phyloP scores from a whole-genome alignment of 129 eudicot species.

The Flaveria bidentis region DNA sequence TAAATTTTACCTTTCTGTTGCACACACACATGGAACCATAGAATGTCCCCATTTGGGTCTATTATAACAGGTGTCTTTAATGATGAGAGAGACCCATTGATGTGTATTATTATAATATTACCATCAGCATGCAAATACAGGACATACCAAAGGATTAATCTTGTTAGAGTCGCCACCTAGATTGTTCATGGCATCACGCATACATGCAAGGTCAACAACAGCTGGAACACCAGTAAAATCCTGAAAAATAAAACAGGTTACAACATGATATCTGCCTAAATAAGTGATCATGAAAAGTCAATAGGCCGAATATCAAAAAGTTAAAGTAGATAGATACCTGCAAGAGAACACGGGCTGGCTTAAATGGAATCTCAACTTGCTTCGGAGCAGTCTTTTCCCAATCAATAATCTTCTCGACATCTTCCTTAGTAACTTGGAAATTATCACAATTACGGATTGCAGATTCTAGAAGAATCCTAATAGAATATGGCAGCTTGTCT shows the following conservation, averaged over 20 bases:
- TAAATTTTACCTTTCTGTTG: neutral
- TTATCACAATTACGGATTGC: constrained; percentile 90
- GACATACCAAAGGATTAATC: constrained; percentile 89
- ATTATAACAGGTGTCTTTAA: neutral
- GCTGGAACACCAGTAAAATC: constrained; percentile 99
- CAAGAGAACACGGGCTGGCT: constrained; percentile 94
- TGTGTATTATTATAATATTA: neutral
- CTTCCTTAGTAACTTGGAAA: constrained; percentile 87
- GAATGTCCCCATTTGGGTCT: neutral
- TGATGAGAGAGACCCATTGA: neutral
- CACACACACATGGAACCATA: neutral
- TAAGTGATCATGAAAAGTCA: constrained; percentile 3
- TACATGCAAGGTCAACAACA: constrained; percentile 93
- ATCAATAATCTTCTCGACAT: constrained; percentile 89
- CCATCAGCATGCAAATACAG: constrained; percentile 12
- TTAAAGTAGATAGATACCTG: constrained; percentile 49
- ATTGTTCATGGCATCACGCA: constrained; percentile 98
- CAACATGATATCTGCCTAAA: constrained; percentile 2
- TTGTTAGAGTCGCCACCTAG: constrained; percentile 89
- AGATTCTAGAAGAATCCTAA: constrained; percentile 84
- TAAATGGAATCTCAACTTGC: constrained; percentile 91
- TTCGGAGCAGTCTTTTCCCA: constrained; percentile 89
- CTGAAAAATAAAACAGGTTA: constrained; percentile 35
- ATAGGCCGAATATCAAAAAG: constrained; percentile 12
- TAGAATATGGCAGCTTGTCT: constrained; percentile 93